phyloP scores from a whole-genome alignment of 2,329 filamentous ascomycete genomes.

The Thelonectria rubi region DNA sequence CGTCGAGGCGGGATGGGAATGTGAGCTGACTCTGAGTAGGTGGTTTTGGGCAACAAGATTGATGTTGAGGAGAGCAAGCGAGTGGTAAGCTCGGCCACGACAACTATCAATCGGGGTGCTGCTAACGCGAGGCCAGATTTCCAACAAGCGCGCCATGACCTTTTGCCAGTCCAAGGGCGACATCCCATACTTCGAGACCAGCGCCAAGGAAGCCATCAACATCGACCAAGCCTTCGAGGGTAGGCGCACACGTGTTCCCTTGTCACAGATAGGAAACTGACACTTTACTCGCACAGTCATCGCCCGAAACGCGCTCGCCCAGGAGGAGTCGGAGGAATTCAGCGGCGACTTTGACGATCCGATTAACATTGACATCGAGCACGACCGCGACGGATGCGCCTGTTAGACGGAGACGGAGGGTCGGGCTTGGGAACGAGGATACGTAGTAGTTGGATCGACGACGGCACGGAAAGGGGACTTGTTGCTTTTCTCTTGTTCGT shows the following conservation, averaged over 20 bases:
- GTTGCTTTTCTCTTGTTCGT: constrained; percentile 13
- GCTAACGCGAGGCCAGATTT: constrained; percentile 68
- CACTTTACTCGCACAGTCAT: constrained; percentile 74
- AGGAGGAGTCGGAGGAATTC: constrained; percentile 98
- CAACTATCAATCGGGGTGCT: background rate
- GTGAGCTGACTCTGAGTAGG: constrained; percentile 58
- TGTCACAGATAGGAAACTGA: background rate
- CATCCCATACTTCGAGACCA: constrained; percentile 99
- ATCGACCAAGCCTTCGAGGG: constrained; percentile 84
- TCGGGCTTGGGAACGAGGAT: constrained; percentile 6
- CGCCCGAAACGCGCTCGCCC: constrained; percentile 90
- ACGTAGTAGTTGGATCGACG: constrained; percentile 25
- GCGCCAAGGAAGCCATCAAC: constrained; percentile 98
- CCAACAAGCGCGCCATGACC: constrained; percentile 93
- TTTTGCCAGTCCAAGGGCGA: constrained; percentile 98
- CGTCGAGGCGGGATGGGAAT: too few species aligned
- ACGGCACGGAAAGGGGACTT: constrained; percentile 10
- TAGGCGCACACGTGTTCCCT: constrained; percentile 46
- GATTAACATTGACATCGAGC: constrained; percentile 97
- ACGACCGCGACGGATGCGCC: constrained; percentile 89
- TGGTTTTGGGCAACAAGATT: constrained; percentile 98
- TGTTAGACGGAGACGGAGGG: constrained; percentile 66
- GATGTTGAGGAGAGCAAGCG: constrained; percentile 98
- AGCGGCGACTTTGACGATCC: constrained; percentile 97
- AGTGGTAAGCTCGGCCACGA: constrained; percentile 63